These are phyloP conservation scores for Talaromyces thailandensis DNA, from an alignment of 495 filamentous ascomycete species.

Conservation along the genomic window DNA sequence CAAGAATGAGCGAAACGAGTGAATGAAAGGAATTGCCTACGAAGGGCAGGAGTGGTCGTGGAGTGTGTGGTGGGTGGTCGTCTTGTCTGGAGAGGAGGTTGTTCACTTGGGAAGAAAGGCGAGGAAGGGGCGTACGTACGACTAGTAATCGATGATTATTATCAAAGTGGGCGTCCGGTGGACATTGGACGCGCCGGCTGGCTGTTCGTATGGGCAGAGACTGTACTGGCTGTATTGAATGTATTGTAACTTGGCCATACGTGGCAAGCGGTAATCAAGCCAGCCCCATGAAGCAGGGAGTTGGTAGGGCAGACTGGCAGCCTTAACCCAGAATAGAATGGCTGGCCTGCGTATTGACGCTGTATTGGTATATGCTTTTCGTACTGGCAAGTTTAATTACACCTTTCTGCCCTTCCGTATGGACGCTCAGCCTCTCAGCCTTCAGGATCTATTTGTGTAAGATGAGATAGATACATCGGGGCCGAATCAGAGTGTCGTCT, in stretches of 20 bases:
- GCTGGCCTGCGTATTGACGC: neutral
- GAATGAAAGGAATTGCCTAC: slow-evolving; percentile 8
- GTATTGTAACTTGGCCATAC: neutral
- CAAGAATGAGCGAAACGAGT: slow-evolving; percentile 12
- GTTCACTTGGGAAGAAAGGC: neutral
- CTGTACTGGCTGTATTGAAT: neutral
- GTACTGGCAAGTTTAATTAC: neutral
- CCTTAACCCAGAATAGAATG: neutral
- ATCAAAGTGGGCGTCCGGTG: neutral
- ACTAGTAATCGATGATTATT: neutral
- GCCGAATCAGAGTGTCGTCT: neutral
- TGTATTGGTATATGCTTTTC: neutral
- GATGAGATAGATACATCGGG: neutral
- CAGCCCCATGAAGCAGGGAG: neutral
- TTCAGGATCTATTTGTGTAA: neutral
- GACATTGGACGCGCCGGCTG: neutral
- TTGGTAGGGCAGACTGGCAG: neutral
- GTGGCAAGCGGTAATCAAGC: neutral
- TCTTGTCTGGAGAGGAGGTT: neutral
- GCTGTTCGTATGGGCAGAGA: neutral
- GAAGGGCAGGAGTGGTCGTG: neutral
- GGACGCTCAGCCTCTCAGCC: neutral
- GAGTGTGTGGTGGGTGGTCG: neutral
- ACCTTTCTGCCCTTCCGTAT: neutral
- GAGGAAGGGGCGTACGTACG: neutral